Conservation (phyloP, 163 green algal genomes). For the Volvox carteri region DNA sequence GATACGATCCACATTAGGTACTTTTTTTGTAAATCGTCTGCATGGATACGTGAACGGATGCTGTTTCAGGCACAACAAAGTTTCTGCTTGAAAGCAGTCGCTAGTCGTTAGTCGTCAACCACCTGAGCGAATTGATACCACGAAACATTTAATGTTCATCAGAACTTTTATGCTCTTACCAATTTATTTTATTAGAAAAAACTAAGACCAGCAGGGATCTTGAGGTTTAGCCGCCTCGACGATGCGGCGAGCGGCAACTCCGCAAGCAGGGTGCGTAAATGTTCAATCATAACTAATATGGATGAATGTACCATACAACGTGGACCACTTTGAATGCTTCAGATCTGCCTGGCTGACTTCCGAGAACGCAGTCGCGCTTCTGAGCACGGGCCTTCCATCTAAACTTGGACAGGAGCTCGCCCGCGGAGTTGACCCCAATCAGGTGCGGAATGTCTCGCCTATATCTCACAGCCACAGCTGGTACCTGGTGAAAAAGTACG, state of each 20-base stretch:
- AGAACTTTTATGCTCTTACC: background rate
- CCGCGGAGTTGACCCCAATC: slow-evolving; percentile 9
- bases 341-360: background rate
- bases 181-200: too few species aligned
- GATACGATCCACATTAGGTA: too few species aligned
- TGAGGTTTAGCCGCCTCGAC: background rate
- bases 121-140: background rate
- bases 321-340: background rate
- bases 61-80: background rate
- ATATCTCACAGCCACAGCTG: background rate
- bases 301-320: background rate
- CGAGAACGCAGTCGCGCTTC: background rate
- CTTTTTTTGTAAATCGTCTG: too few species aligned
- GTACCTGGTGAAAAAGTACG: background rate
- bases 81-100: background rate
- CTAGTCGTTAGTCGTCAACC: background rate
- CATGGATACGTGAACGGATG: too few species aligned
- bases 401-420: background rate
- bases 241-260: background rate
- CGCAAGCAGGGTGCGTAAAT: background rate
- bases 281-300: background rate
- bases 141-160: background rate
- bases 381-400: background rate
- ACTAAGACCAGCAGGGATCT: background rate
- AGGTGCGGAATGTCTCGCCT: background rate